phyloP scores from a whole-genome alignment of 306 rosid genomes.

The Quillaja saponaria region DNA sequence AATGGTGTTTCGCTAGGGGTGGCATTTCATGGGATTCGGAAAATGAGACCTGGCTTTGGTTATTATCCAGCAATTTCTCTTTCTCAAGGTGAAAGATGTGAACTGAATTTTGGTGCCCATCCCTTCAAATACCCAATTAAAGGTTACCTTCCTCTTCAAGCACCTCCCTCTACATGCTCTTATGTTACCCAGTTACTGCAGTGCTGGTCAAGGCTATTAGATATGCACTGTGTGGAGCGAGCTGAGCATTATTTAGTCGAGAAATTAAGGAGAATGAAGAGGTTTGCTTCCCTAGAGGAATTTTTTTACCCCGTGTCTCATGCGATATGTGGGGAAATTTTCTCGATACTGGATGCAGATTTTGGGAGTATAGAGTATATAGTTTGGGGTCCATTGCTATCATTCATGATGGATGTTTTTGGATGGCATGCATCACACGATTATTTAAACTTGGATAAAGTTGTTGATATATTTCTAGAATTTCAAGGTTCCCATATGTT shows the following conservation, averaged over 20 bases:
- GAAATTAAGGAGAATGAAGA: constrained; percentile 72
- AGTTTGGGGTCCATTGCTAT: constrained; percentile 82
- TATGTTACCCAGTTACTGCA: constrained; percentile 57
- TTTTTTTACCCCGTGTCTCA: constrained; percentile 65
- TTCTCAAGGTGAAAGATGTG: constrained; percentile 90
- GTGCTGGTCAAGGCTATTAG: constrained; percentile 87
- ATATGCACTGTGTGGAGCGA: constrained; percentile 62
- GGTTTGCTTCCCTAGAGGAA: constrained; percentile 74
- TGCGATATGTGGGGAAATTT: constrained; percentile 77
- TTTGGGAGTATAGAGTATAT: constrained; percentile 57
- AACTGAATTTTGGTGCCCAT: constrained; percentile 79
- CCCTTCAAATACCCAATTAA: constrained; percentile 87
- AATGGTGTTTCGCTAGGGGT: constrained; percentile 88
- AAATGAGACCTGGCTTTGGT: constrained; percentile 79
- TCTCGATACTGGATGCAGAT: constrained; percentile 63
- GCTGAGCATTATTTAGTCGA: constrained; percentile 66
- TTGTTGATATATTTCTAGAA: constrained; percentile 68
- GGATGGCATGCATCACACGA: constrained; percentile 71
- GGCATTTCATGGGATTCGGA: constrained; percentile 82
- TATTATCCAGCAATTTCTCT: constrained; percentile 95
- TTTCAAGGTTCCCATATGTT: constrained; percentile 67
- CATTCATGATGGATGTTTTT: constrained; percentile 78
- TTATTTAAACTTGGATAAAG: constrained; percentile 77
- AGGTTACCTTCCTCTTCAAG: constrained; percentile 82
- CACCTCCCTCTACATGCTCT: constrained; percentile 52